phyloP scores from a whole-genome alignment of 257 asterid species.

The Solanum piurae region DNA sequence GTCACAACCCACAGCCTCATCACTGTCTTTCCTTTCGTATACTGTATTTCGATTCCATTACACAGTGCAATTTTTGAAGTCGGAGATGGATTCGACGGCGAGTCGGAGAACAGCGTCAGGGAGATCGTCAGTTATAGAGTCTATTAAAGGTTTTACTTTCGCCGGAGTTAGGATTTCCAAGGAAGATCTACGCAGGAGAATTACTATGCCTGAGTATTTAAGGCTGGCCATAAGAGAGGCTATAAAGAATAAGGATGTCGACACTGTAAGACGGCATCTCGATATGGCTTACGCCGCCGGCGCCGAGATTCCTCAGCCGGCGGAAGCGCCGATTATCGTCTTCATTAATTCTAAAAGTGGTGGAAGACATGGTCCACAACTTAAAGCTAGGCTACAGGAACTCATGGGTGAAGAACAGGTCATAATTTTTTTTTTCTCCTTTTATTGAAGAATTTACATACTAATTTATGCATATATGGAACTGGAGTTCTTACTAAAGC shows the following conservation, averaged over 20 bases:
- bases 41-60: neutral
- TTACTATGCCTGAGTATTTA: constrained; percentile 64
- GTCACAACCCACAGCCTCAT: neutral
- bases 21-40: neutral
- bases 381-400: constrained; percentile 59
- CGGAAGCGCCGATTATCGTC: constrained; percentile 70
- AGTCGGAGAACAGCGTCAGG: constrained; percentile 25
- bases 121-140: constrained; percentile 50
- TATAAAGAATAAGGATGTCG: constrained; percentile 44
- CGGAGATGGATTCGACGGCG: neutral
- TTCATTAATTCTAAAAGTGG: constrained; percentile 85
- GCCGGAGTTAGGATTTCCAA: constrained; percentile 47
- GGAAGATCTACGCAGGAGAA: constrained; percentile 62
- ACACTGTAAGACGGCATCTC: constrained; percentile 18
- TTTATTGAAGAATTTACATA: neutral
- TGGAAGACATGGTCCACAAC: constrained; percentile 87
- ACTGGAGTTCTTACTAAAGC: neutral
- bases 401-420: constrained; percentile 99
- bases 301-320: constrained; percentile 22
- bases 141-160: constrained; percentile 51
- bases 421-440: neutral
- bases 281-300: constrained; percentile 35
- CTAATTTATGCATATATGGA: neutral
- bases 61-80: neutral
- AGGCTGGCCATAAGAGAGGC: constrained; percentile 63